Percentiles rank a stretch among this genome's conserved stretches.
Conservation (phyloP, 2,329 filamentous ascomycete species). For the Fusarium vanettenii region DNA sequence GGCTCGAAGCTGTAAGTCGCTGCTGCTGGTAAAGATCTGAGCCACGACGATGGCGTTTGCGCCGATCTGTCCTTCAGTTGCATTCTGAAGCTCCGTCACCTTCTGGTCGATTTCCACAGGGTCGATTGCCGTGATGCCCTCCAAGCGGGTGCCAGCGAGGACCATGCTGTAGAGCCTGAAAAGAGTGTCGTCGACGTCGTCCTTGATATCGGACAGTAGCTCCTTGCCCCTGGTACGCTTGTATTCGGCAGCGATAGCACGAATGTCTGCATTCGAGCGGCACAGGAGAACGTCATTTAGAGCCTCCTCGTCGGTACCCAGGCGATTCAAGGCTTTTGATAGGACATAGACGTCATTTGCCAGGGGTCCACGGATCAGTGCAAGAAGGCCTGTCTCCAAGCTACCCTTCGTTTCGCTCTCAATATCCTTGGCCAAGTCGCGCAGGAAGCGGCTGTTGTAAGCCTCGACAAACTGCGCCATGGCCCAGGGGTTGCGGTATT, state of each 20-base stretch:
- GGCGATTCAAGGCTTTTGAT: constrained; percentile 45
- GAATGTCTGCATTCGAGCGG: constrained; percentile 51
- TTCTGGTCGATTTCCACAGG: constrained; percentile 48
- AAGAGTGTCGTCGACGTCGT: constrained; percentile 46
- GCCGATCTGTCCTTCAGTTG: constrained; percentile 47
- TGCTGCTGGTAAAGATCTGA: constrained; percentile 47
- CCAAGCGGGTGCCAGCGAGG: constrained; percentile 42
- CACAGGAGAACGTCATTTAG: constrained; percentile 50
- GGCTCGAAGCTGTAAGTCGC: constrained; percentile 47
- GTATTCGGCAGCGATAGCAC: constrained; percentile 48
- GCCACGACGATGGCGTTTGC: constrained; percentile 47
- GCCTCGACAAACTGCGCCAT: constrained; percentile 47
- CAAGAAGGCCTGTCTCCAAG: constrained; percentile 46
- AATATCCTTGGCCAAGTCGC: constrained; percentile 48
- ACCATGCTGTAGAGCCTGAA: constrained; percentile 51
- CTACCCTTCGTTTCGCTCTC: constrained; percentile 48
- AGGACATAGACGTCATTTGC: constrained; percentile 47
- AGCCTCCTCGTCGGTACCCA: constrained; percentile 49
- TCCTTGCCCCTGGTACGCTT: constrained; percentile 43
- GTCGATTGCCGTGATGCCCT: constrained; percentile 42
- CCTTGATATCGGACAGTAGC: constrained; percentile 46
- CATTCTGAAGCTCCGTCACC: constrained; percentile 47
- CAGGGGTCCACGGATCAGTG: constrained; percentile 47
- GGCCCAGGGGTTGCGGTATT: constrained; percentile 48
- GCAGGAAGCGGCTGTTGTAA: constrained; percentile 50